Evolutionary conservation across 2,329 filamentous ascomycete species (phyloP), one percentile per base, ranked within the genome.

Genomic region (Emmonsia crescens): DNA sequence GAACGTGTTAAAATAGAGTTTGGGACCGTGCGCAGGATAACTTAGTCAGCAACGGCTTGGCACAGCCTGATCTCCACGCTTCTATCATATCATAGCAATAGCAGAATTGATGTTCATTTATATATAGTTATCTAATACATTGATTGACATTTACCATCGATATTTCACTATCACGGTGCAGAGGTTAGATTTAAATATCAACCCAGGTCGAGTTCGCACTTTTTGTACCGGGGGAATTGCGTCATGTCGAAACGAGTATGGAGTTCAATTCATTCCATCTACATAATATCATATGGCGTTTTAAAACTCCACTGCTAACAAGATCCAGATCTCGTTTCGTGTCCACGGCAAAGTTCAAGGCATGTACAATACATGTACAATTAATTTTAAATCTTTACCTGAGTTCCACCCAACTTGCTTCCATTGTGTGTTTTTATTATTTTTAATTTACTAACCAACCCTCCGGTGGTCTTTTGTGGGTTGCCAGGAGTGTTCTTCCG

Each of bases 331-430:
- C 10, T 60, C 44, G 1, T 60, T 60, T 24, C 58, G 27, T 54
- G 46, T 60, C 33, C 58, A 60, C 38, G 58, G 58, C 31, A 27
- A 46, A 24, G 58, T 60, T 10, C 58, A 60, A 60, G 58, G 58
- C 46, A 60, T 54, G 58, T 52, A 19, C 24, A 9, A 4, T 21
- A 5, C 8, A 56, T 19, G 27, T 38, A 40, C 31, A 14, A 44
- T 44, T 24, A 10, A 46, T 19, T 48, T 3, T 14, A 16, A 6
- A 24, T 2, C 55, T 36, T 36, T 14, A 1, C 44, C 16, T n/a
- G n/a, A n/a, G n/a, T 48, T n/a, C 16, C 16, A 44, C 40, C 40
- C 19, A n/a, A n/a, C n/a, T n/a, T n/a, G n/a, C n/a, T n/a, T n/a
- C n/a, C n/a, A n/a, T n/a, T n/a, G n/a, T n/a, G n/a, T n/a, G n/a